These are phyloP conservation scores for Phytophthora pinifolia DNA, from an alignment of 352 stramenopile genomes.

Conservation along the genomic window DNA sequence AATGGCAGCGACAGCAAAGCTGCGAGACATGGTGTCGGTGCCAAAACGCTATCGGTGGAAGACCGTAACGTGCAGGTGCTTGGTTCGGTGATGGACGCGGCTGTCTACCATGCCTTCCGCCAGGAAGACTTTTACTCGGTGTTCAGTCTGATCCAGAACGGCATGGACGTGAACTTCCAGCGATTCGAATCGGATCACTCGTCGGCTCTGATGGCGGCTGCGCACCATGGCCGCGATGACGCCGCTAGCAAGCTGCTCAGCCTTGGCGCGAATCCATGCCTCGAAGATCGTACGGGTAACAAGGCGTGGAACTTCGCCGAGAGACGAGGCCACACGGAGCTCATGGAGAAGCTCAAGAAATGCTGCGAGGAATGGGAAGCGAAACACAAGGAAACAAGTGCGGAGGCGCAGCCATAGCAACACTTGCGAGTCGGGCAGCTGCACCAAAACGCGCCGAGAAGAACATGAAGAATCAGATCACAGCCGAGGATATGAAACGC, in stretches of 20 bases:
- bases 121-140: slow-evolving; percentile 79
- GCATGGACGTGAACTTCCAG: slow-evolving; percentile 88
- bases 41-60: slow-evolving; percentile 56
- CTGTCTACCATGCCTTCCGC: slow-evolving; percentile 79
- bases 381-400: slow-evolving; percentile 24
- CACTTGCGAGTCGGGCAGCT: neutral
- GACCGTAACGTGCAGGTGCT: slow-evolving; percentile 78
- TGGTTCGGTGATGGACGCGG: slow-evolving; percentile 81
- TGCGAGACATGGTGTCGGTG: slow-evolving; percentile 13
- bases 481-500: slow-evolving; percentile 8
- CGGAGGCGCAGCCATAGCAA: slow-evolving; percentile 16
- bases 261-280: slow-evolving; percentile 63
- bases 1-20: slow-evolving; percentile 8
- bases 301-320: slow-evolving; percentile 76
- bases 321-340: slow-evolving; percentile 55
- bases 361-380: slow-evolving; percentile 60
- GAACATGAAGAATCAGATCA: neutral
- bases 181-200: slow-evolving; percentile 75
- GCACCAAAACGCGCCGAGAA: neutral
- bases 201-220: slow-evolving; percentile 75
- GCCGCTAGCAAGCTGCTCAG: slow-evolving; percentile 60
- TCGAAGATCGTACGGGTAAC: slow-evolving; percentile 53
- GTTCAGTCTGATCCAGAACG: slow-evolving; percentile 80
- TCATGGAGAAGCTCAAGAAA: slow-evolving; percentile 76
- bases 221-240: slow-evolving; percentile 80